phyloP scores from a whole-genome alignment of 306 rosid species.

The Pyrus communis region DNA sequence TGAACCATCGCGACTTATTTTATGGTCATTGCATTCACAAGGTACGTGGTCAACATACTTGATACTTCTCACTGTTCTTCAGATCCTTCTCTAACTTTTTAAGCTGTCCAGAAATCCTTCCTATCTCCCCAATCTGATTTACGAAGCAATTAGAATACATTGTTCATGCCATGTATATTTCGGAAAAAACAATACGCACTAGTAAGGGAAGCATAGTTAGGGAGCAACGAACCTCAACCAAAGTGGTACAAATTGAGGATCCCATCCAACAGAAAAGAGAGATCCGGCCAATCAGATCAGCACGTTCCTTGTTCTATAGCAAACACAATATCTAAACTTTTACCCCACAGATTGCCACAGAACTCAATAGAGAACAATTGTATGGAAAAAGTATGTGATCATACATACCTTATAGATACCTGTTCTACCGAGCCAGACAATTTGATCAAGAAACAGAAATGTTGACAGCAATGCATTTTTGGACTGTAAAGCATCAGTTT shows the following conservation, averaged over 20 bases:
- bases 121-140: conserved; percentile 81
- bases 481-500: conserved; percentile 39
- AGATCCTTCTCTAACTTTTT: conserved; percentile 86
- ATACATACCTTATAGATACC: conserved; percentile 63
- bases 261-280: conserved; percentile 93
- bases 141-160: conserved; percentile 7
- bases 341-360: not conserved
- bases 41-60: conserved; percentile 40
- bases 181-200: not conserved
- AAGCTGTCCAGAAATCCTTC: conserved; percentile 76
- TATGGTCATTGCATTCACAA: not conserved
- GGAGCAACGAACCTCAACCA: conserved; percentile 72
- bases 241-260: conserved; percentile 64
- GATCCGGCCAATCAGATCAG: conserved; percentile 70
- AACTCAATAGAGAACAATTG: not conserved
- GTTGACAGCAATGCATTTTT: conserved; percentile 85
- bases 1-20: not conserved
- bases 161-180: conserved; percentile 3
- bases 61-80: conserved; percentile 52
- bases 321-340: not conserved
- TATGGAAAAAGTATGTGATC: not conserved
- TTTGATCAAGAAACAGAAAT: conserved; percentile 92
- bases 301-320: conserved; percentile 70
- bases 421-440: conserved; percentile 87
- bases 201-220: conserved; percentile 1